Conservation (phyloP, 352 stramenopile species). For the Phytophthora macrochlamydospora region DNA sequence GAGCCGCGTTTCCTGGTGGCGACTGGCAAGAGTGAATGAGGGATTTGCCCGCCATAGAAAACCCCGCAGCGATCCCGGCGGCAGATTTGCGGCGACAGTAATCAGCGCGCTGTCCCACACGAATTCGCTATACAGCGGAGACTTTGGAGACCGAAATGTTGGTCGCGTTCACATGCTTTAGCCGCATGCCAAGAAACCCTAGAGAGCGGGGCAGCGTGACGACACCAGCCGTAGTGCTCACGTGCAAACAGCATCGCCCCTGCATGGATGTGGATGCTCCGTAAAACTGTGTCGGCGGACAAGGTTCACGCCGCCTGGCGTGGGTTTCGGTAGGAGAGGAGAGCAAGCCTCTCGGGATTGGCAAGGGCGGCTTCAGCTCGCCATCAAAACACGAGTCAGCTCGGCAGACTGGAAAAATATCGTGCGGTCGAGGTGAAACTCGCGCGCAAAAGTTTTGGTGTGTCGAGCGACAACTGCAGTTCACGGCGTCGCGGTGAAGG, state of each 20-base stretch:
- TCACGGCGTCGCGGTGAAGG: too few relatives aligned
- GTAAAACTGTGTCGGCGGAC: background rate
- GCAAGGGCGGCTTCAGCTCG: background rate
- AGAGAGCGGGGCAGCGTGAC: too few relatives aligned
- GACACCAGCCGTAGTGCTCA: too few relatives aligned
- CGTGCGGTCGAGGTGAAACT: background rate
- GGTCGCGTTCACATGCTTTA: too few relatives aligned
- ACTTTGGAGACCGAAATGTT: too few relatives aligned
- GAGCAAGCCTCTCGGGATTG: background rate
- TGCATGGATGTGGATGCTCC: background rate
- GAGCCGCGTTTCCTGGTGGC: slow-evolving; percentile 18
- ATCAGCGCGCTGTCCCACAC: slow-evolving; percentile 25
- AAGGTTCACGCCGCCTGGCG: background rate
- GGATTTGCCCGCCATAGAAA: slow-evolving; percentile 31
- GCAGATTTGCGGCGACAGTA: slow-evolving; percentile 19
- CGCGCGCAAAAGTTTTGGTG: too few relatives aligned
- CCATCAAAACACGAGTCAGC: background rate
- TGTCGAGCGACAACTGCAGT: too few relatives aligned
- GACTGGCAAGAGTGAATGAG: slow-evolving; percentile 30
- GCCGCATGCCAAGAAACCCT: too few relatives aligned
- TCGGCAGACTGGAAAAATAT: background rate
- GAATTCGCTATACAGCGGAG: too few relatives aligned
- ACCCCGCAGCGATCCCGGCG: slow-evolving; percentile 5
- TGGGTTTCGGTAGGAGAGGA: background rate
- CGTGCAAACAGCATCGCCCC: too few relatives aligned